Conservation (phyloP, 129 eudicot species). For the Smallanthus sonchifolius region DNA sequence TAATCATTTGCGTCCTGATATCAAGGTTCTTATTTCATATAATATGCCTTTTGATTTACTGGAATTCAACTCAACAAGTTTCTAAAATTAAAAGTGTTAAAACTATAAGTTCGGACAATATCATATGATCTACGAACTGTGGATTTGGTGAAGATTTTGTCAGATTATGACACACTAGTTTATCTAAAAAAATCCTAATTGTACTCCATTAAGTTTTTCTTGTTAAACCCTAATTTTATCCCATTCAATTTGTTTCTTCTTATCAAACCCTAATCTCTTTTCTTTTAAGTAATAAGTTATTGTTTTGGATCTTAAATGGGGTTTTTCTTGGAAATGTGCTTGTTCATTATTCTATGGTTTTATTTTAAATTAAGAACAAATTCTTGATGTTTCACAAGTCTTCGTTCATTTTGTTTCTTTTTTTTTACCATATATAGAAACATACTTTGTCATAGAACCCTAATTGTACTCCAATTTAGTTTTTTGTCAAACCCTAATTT, state of each 20-base stretch:
- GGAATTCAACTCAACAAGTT: constrained; percentile 3
- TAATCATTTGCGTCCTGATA: constrained; percentile 78
- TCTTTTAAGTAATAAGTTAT: background rate
- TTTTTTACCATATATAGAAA: too few species aligned
- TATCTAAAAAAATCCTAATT: background rate
- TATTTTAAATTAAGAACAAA: background rate
- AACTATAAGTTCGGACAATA: background rate
- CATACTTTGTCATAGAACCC: background rate
- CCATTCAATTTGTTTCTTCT: background rate
- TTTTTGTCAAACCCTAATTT: constrained; percentile 17
- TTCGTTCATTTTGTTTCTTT: too few species aligned
- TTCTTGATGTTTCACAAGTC: background rate
- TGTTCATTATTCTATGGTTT: background rate
- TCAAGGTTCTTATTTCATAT: constrained; percentile 45
- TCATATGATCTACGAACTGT: constrained; percentile 27
- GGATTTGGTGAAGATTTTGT: constrained; percentile 31
- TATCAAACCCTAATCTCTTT: constrained; percentile 10
- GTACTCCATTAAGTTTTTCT: background rate
- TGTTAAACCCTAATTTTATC: constrained; percentile 17
- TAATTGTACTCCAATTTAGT: background rate
- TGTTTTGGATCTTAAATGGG: background rate
- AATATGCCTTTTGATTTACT: constrained; percentile 2
- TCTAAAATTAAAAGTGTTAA: constrained; percentile 1
- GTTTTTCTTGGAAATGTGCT: background rate
- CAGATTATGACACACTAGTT: background rate